Base-by-base conservation (phyloP, 139 green algal species). In the Raphidocelis subcapitata region DNA sequence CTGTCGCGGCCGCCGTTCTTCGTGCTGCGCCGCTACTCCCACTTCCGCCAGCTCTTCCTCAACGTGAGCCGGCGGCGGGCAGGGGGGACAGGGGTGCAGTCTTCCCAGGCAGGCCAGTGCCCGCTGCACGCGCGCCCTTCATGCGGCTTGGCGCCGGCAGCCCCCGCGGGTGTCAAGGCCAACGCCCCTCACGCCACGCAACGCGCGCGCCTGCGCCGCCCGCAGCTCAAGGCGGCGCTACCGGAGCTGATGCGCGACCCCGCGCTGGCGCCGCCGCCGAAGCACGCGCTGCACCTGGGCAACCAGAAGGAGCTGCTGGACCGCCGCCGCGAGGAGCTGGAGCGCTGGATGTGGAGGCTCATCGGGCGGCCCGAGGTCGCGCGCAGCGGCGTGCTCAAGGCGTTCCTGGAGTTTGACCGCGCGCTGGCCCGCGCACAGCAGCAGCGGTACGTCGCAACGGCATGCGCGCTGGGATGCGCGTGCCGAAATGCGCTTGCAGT, bases 321-420 rank as follows among this genome's bases (percentile, higher is more conserved):
- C 69, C 77, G 76, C 66, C 84, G 89, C 10, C 75, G 85, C 8
- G 82, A 52, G 32, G 87, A 93, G 77, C 82, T 94, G 59, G 85
- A 94, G 80, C 44, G 61, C 26, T 94, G 89, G 89, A 57, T 93
- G 70, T 94, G 87, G 87, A 76, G 79, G 41, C 79, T 94, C 33
- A 76, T 92, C 0, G 75, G 65, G 26, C 77, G 83, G 26, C 69
- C 84, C 0, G 75, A 83, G 32, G 54, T 91, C 1, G 82, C 87
- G 0, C 83, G 85, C 55, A 82, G 74, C 31, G 32, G 72, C 1
- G 68, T 81, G 59, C 79, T 94, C 41, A 83, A 82, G 37, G 65
- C 83, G 1, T 94, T 94, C 32, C 86, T 92, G 65, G 89, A 94
- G 75, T 82, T 92, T 41, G 82, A 89, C 20, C 79, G 80, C 21